phyloP scores from a whole-genome alignment of 2,329 filamentous ascomycete species.

The Colletotrichum gigasporum region DNA sequence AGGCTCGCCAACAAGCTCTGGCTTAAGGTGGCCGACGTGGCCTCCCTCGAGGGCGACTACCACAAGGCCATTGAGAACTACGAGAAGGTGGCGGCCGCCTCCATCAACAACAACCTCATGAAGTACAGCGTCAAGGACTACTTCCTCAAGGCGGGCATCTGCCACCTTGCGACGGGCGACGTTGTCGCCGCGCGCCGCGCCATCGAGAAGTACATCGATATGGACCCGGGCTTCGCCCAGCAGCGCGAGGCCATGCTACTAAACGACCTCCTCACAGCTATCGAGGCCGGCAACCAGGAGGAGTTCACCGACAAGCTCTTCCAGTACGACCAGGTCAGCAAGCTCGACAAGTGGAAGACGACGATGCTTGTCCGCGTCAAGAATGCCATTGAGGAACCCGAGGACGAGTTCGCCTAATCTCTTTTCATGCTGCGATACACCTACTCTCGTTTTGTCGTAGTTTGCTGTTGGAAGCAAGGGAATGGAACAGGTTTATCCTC shows the following conservation, averaged over 20 bases:
- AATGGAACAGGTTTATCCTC: neutral
- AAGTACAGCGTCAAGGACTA: slow-evolving; percentile 96
- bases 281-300: slow-evolving; percentile 83
- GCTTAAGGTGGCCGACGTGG: slow-evolving; percentile 90
- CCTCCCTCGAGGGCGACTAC: slow-evolving; percentile 85
- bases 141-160: slow-evolving; percentile 92
- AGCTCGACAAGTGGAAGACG: slow-evolving; percentile 98
- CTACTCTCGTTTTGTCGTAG: neutral
- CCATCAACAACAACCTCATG: slow-evolving; percentile 91
- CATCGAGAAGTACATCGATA: slow-evolving; percentile 82
- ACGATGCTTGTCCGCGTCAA: slow-evolving; percentile 85
- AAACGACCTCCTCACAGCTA: slow-evolving; percentile 76
- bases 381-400: slow-evolving; percentile 75
- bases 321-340: slow-evolving; percentile 91
- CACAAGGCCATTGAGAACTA: slow-evolving; percentile 83
- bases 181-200: slow-evolving; percentile 82
- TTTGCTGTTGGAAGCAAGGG: neutral
- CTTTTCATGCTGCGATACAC: neutral
- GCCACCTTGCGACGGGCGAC: slow-evolving; percentile 80
- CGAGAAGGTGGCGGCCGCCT: slow-evolving; percentile 82
- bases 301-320: slow-evolving; percentile 86
- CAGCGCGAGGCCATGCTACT: slow-evolving; percentile 87
- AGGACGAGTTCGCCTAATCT: slow-evolving; percentile 52
- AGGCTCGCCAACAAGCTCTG: slow-evolving; percentile 93
- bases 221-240: slow-evolving; percentile 79